Evolutionary conservation across 768 basidiomycete species (phyloP), one percentile per base, ranked within the genome.

Genomic region (Polyporus arcularius): DNA sequence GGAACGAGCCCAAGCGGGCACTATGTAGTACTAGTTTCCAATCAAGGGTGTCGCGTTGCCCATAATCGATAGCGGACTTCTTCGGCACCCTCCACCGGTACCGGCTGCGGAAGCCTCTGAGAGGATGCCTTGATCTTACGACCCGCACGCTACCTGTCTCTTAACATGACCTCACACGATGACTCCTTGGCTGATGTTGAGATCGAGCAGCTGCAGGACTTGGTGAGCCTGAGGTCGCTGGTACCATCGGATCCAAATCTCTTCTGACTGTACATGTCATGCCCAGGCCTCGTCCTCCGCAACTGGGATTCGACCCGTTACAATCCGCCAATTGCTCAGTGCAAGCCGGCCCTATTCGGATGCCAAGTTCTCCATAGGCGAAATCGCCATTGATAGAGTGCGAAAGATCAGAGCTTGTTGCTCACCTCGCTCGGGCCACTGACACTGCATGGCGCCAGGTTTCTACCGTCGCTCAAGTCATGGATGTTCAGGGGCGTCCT

Each of bases 301-400:
- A 9, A 38, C 26, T 7, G 45, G 45, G 1, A 31, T 68, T 79
- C 75, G 82, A 41, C 85, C 88, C 1, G 76, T 84, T 3, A 87
- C 85, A 7, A 77, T 88, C 32, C 78, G 76, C 31, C 87, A 88
- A 66, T 58, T 87, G 16, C 65, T 76, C 31, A 65, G 72, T n/a
- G 83, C 84, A 4, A 62, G 68, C n/a, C 72, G 74, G 61, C 65
- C 73, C 4, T 76, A 80, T 56, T 67, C 74, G 1, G 78, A 78
- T 42, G 75, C 76, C 0, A 76, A 78, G 40, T 80, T 82, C 67
- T 67, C 68, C 8, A 78, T 86, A 42, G 84, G 84, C 58, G 79
- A 76, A 4, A 70, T 68, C 18, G 75, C 79, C 32, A 69, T 79
- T 30, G 66, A 72, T 26, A 68, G 73, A 42, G 78, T 81, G 60